Conservation (phyloP, 768 basidiomycete genomes). For the Leccinellum luteum region DNA sequence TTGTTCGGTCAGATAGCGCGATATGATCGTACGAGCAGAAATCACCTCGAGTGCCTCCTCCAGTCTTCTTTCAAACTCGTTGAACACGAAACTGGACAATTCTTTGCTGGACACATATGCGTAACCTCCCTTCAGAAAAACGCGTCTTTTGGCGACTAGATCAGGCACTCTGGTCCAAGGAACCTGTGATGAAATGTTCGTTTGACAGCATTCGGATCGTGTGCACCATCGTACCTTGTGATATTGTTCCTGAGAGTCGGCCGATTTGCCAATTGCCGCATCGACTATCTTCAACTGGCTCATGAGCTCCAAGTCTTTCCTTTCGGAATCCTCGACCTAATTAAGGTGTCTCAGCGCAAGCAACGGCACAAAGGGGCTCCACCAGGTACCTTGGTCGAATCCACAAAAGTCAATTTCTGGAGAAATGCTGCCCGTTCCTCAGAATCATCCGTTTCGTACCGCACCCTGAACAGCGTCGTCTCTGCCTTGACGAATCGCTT, state of each 20-base stretch:
- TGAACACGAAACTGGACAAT: conserved; percentile 81
- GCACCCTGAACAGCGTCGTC: conserved; percentile 73
- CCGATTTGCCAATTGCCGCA: conserved; percentile 3
- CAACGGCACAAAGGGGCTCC: not conserved
- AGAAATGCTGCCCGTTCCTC: conserved; percentile 69
- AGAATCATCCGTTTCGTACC: conserved; percentile 64
- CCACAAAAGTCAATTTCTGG: conserved; percentile 54
- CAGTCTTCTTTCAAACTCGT: conserved; percentile 77
- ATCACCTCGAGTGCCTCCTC: conserved; percentile 75
- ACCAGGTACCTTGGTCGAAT: conserved; percentile 53
- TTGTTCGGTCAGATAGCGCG: conserved; percentile 31
- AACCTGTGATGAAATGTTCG: conserved; percentile 52
- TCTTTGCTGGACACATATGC: conserved; percentile 84
- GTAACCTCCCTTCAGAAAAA: conserved; percentile 75
- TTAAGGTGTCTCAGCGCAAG: conserved; percentile 1
- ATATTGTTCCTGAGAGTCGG: conserved; percentile 34
- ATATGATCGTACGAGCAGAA: not conserved
- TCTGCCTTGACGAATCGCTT: conserved; percentile 89
- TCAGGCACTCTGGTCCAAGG: conserved; percentile 95
- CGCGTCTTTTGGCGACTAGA: conserved; percentile 77
- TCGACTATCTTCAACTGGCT: conserved; percentile 45
- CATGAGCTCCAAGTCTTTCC: conserved; percentile 33
- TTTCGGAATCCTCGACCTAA: conserved; percentile 63
- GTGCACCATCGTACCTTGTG: conserved; percentile 59
- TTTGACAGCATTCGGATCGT: not conserved